Conservation (phyloP, 768 basidiomycete genomes). For the Phanerodontia chrysosporium region DNA sequence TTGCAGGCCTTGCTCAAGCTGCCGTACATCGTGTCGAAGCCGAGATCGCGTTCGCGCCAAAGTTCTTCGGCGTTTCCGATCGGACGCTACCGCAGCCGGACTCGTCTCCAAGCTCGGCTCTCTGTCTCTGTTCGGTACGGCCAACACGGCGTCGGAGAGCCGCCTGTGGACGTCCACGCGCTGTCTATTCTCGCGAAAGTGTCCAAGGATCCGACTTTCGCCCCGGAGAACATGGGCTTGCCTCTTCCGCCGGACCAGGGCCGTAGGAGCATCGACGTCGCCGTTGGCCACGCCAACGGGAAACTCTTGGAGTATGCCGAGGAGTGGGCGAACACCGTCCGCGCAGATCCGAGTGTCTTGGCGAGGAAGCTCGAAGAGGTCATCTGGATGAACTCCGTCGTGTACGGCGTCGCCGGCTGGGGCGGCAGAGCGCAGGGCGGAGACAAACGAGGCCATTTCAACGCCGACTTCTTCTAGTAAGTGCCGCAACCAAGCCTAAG, state of each 20-base stretch:
- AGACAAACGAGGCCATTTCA: slow-evolving; percentile 31
- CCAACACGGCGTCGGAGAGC: neutral
- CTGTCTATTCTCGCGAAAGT: slow-evolving; percentile 53
- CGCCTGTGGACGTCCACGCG: slow-evolving; percentile 32
- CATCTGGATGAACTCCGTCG: slow-evolving; percentile 48
- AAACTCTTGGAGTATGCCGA: slow-evolving; percentile 13
- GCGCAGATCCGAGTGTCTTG: slow-evolving; percentile 26
- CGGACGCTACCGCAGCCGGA: neutral
- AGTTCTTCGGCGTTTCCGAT: slow-evolving; percentile 20
- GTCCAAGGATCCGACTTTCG: slow-evolving; percentile 40
- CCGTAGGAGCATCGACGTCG: slow-evolving; percentile 1
- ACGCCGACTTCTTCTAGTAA: slow-evolving; percentile 59
- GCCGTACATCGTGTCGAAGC: slow-evolving; percentile 41
- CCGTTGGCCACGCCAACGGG: slow-evolving; percentile 11
- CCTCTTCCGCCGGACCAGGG: neutral
- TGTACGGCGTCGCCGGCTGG: slow-evolving; percentile 60
- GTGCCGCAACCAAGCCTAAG: too few species aligned
- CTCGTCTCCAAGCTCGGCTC: slow-evolving; percentile 1
- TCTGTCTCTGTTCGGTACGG: neutral
- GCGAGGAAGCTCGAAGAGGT: slow-evolving; percentile 62
- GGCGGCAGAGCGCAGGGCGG: slow-evolving; percentile 31
- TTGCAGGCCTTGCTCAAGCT: slow-evolving; percentile 30
- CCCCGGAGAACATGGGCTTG: slow-evolving; percentile 9
- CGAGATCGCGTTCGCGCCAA: slow-evolving; percentile 28
- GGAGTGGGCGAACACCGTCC: slow-evolving; percentile 22